Evolutionary conservation across 2,329 filamentous ascomycete species (phyloP), one percentile per base, ranked within the genome.

Genomic region (Hypoxylon sp.): DNA sequence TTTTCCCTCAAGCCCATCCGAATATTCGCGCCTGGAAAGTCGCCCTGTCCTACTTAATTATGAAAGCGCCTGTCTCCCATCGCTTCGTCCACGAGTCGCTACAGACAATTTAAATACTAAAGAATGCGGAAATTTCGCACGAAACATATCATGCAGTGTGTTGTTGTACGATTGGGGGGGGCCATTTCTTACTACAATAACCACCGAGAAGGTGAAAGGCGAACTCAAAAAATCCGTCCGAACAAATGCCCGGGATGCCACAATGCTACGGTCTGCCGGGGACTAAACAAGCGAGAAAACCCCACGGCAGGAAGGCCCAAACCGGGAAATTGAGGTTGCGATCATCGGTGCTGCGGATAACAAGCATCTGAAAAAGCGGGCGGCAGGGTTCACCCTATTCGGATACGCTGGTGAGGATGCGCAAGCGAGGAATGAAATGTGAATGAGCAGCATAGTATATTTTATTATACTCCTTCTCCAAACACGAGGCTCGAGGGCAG

Each of bases 271-370:
- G 54, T 13, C 39, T 13, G 47, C 39, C 54, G 54, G 54, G 53
- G 54, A 35, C 8, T 29, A 46, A 26, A 17, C 54, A 56, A 56
- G 39, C 39, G 39, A 56, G 29, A 47, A 39, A 31, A 22, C 19
- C 17, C 54, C 24, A 31, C 10, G 13, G 37, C 48, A 26, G 57
- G 26, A 50, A 50, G 58, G 14, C 39, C 14, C 14, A 44, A 39
- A 22, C 39, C 29, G 24, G 31, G 47, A 31, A n/a, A n/a, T 56
- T 46, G 51, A 37, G 39, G 60, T 57, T 47, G 46, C 42, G 60
- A 63, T 63, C 60, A 44, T 51, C 60, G 46, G 44, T 50, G 42
- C 47, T 56, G 52, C 50, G 42, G 42, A 24, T 24, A 17, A 48
- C 42, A 57, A 13, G 54, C 26, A 54, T 39, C 24, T 24, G 42